Evolutionary conservation across 1,139 yeast species (phyloP).

Genomic region (Wickerhamiella infanticola): DNA sequence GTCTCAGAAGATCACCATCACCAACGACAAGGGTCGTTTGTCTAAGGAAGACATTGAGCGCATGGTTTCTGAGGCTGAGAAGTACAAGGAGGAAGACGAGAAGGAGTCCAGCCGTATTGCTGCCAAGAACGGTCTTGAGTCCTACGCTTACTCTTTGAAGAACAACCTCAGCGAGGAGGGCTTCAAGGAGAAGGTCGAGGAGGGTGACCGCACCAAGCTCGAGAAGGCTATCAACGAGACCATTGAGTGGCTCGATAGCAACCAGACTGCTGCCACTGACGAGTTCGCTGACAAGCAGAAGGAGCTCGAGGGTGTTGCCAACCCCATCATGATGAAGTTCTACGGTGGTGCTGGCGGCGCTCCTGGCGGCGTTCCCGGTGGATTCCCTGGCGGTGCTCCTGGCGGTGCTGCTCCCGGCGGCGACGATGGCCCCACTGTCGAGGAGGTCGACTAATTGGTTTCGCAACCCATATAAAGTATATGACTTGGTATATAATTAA

Average conservation of each 20-base stretch:
- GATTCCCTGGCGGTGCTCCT: slow-evolving; percentile 38
- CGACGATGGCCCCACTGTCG: slow-evolving; percentile 56
- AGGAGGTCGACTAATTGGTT: slow-evolving; percentile 63
- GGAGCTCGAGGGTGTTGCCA: slow-evolving; percentile 85
- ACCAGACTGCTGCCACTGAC: slow-evolving; percentile 76
- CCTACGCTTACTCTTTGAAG: slow-evolving; percentile 82
- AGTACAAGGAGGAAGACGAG: slow-evolving; percentile 73
- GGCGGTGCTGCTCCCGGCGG: slow-evolving; percentile 41
- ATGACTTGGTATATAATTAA: too few relatives aligned
- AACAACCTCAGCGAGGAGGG: slow-evolving; percentile 66
- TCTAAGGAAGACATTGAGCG: slow-evolving; percentile 88
- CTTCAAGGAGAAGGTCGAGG: slow-evolving; percentile 70
- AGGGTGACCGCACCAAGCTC: slow-evolving; percentile 61
- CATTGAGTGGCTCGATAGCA: slow-evolving; percentile 75
- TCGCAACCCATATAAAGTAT: not conserved
- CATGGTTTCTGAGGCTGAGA: slow-evolving; percentile 87
- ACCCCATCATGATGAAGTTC: slow-evolving; percentile 89
- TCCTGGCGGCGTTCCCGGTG: slow-evolving; percentile 47
- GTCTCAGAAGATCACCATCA: slow-evolving; percentile 65
- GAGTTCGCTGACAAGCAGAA: slow-evolving; percentile 81
- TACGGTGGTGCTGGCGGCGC: slow-evolving; percentile 42
- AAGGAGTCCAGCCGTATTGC: slow-evolving; percentile 65
- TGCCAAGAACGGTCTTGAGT: slow-evolving; percentile 79
- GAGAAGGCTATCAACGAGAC: slow-evolving; percentile 76
- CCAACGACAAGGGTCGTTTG: slow-evolving; percentile 93